These are phyloP conservation scores for Hippophae gyantsensis DNA, from an alignment of 306 rosid genomes.

Conservation along the genomic window DNA sequence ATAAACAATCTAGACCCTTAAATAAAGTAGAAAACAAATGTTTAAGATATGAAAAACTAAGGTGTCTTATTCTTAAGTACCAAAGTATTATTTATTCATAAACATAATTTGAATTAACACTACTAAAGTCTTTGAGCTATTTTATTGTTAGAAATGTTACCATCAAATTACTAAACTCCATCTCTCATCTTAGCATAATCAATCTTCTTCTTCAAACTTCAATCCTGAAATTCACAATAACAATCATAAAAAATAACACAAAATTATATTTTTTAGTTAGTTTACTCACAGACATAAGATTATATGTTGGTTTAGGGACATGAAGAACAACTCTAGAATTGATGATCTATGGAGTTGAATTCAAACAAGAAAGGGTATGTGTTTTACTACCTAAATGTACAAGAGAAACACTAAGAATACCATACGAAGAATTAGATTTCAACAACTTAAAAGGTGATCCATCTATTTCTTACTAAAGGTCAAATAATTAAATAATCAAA, in stretches of 20 bases:
- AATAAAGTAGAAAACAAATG: neutral
- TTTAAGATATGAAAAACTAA: neutral
- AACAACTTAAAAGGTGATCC: too few species aligned
- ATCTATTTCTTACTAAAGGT: too few species aligned
- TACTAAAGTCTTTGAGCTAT: neutral
- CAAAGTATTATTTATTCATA: neutral
- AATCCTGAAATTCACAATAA: neutral
- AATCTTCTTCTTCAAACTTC: neutral
- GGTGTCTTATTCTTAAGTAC: neutral
- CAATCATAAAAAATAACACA: neutral
- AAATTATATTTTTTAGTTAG: neutral
- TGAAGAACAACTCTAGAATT: neutral
- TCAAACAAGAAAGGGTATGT: too few species aligned
- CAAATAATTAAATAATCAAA: too few species aligned
- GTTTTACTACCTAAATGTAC: too few species aligned
- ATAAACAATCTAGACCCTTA: too few species aligned
- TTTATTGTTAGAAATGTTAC: neutral
- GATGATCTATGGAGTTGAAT: too few species aligned
- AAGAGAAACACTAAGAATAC: too few species aligned
- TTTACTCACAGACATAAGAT: slow-evolving; percentile 1
- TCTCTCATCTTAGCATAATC: neutral
- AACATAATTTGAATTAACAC: neutral
- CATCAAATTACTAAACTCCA: too few species aligned
- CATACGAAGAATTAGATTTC: too few species aligned
- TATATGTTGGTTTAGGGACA: neutral